These are phyloP conservation scores for Penicillium manginii DNA, from an alignment of 495 filamentous ascomycete species.

Conservation along the genomic window DNA sequence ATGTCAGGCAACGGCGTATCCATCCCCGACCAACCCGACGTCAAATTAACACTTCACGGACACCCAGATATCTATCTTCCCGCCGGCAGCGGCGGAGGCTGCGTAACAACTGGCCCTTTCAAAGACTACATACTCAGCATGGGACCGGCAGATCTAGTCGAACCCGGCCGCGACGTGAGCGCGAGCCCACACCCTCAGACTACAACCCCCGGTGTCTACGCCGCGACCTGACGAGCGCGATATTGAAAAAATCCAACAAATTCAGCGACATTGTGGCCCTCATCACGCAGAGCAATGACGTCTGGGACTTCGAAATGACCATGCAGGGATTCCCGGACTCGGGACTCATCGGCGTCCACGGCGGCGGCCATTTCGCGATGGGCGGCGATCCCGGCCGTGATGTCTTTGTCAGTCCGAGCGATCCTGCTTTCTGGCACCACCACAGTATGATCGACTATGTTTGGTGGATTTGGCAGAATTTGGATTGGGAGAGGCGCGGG, in stretches of 20 bases:
- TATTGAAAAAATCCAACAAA: constrained; percentile 53
- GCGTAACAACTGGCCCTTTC: constrained; percentile 65
- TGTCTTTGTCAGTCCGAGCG: constrained; percentile 61
- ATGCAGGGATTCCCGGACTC: constrained; percentile 55
- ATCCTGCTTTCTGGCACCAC: constrained; percentile 71
- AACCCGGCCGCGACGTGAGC: constrained; percentile 26
- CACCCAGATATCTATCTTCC: constrained; percentile 37
- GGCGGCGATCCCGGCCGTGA: constrained; percentile 66
- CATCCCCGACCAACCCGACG: constrained; percentile 38
- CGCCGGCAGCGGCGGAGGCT: constrained; percentile 65
- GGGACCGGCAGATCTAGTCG: constrained; percentile 50
- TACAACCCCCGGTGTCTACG: constrained; percentile 69
- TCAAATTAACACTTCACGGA: constrained; percentile 21
- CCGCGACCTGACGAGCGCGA: constrained; percentile 61
- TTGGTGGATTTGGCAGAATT: constrained; percentile 73
- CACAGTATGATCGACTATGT: constrained; percentile 71
- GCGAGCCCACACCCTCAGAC: constrained; percentile 24
- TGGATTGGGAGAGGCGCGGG: constrained; percentile 50
- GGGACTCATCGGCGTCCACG: constrained; percentile 59
- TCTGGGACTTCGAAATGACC: constrained; percentile 56
- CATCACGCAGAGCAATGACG: constrained; percentile 46
- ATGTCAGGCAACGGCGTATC: constrained; percentile 64
- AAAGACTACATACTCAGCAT: constrained; percentile 51
- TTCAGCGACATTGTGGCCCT: constrained; percentile 51
- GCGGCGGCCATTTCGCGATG: constrained; percentile 65